A percentile compares a stretch with the other conserved stretches of the same genome.
Evolutionary conservation across 352 stramenopile genomes (phyloP).

Genomic region (Phytophthora citrophthora): DNA sequence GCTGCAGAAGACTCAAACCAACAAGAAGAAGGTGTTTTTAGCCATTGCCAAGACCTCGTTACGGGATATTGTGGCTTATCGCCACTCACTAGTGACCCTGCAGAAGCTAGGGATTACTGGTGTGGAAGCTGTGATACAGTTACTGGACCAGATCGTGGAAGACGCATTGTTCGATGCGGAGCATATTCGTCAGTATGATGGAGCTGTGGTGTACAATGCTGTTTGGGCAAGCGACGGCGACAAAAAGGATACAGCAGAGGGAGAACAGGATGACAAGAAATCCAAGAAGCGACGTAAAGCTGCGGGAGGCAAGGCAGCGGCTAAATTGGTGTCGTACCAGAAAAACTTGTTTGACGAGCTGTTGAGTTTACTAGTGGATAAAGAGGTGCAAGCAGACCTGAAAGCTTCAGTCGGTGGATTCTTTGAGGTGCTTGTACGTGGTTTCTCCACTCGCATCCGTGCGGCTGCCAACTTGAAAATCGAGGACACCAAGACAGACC

Average conservation of each 20-base stretch:
- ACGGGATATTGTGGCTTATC: slow-evolving; percentile 60
- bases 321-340: slow-evolving; percentile 74
- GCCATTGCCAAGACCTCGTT: slow-evolving; percentile 83
- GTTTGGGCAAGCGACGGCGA: slow-evolving; percentile 29
- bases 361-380: slow-evolving; percentile 57
- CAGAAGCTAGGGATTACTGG: slow-evolving; percentile 15
- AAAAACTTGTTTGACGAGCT: slow-evolving; percentile 84
- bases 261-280: slow-evolving; percentile 27
- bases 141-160: slow-evolving; percentile 68
- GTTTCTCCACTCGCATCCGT: slow-evolving; percentile 67
- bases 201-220: slow-evolving; percentile 50
- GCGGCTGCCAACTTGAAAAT: slow-evolving; percentile 69
- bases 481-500: slow-evolving; percentile 68
- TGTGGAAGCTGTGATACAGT: slow-evolving; percentile 16
- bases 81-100: slow-evolving; percentile 48
- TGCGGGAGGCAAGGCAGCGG: slow-evolving; percentile 24
- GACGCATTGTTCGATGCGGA: slow-evolving; percentile 83
- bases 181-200: slow-evolving; percentile 79
- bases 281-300: slow-evolving; percentile 58
- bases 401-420: slow-evolving; percentile 65
- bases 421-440: slow-evolving; percentile 66
- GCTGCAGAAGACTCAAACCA: slow-evolving; percentile 83
- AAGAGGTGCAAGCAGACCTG: slow-evolving; percentile 27
- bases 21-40: slow-evolving; percentile 90
- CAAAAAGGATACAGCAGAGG: slow-evolving; percentile 2